Conservation (phyloP, 768 basidiomycete species). For the Peribolospora kevripleyi region DNA sequence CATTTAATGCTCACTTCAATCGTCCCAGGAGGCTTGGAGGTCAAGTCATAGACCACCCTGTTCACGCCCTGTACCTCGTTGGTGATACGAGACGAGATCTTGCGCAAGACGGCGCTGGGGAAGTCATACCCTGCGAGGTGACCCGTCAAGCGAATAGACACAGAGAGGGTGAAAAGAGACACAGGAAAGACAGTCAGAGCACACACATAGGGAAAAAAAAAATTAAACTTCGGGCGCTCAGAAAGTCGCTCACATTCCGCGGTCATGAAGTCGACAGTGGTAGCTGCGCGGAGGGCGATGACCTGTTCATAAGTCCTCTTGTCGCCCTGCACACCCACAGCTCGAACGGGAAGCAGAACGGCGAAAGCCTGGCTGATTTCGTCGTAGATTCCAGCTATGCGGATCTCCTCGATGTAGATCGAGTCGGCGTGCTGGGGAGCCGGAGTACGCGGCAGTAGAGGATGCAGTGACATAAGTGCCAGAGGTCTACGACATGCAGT, state of each 20-base stretch:
- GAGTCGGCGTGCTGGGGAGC: constrained; percentile 48
- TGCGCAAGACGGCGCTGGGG: constrained; percentile 63
- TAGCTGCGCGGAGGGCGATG: constrained; percentile 78
- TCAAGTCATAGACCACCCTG: constrained; percentile 85
- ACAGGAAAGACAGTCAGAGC: background rate
- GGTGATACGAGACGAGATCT: constrained; percentile 86
- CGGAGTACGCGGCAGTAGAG: too few species aligned
- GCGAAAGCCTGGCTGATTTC: constrained; percentile 92
- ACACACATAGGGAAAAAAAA: background rate
- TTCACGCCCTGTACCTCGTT: constrained; percentile 96
- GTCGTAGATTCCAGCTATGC: constrained; percentile 71
- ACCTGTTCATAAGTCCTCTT: constrained; percentile 60
- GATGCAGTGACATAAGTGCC: too few species aligned
- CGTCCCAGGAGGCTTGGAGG: constrained; percentile 77
- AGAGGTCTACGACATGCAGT: too few species aligned
- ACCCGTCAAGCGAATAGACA: background rate
- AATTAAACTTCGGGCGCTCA: background rate
- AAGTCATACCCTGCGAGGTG: constrained; percentile 54
- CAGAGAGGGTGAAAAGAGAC: background rate
- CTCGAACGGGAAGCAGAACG: constrained; percentile 79
- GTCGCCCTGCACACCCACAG: constrained; percentile 96
- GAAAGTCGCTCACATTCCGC: constrained; percentile 60
- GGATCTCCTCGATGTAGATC: constrained; percentile 96
- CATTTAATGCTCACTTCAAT: background rate
- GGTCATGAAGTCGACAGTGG: constrained; percentile 99